Conservation (phyloP, 495 filamentous ascomycete species). For the Aspergillus sclerotioniger region DNA sequence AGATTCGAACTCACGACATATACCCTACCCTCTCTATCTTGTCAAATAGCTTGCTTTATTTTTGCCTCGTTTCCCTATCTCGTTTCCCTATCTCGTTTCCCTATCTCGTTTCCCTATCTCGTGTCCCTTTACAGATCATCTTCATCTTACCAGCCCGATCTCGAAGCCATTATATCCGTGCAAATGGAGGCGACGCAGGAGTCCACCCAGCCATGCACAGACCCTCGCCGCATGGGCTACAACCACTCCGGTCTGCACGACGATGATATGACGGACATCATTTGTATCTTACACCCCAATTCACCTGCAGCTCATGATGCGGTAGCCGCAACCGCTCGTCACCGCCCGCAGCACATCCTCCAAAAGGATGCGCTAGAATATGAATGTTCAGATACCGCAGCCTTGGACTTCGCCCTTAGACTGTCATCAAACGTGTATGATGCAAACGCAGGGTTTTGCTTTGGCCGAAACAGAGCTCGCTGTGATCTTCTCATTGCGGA, state of each 20-base stretch:
- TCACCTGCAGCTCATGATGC: constrained; percentile 68
- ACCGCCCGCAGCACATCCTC: constrained; percentile 58
- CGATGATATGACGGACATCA: constrained; percentile 79
- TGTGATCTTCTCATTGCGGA: constrained; percentile 69
- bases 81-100: too few relatives aligned
- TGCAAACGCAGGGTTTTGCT: constrained; percentile 68
- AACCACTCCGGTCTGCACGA: constrained; percentile 76
- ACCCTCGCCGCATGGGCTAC: constrained; percentile 72
- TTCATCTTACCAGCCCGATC: too few relatives aligned
- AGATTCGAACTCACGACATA: constrained; percentile 1
- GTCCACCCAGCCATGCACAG: constrained; percentile 78
- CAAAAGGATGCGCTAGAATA: constrained; percentile 40
- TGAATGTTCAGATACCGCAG: constrained; percentile 43
- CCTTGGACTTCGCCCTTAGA: constrained; percentile 71
- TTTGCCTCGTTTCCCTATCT: constrained; percentile 10
- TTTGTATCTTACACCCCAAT: constrained; percentile 82
- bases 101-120: too few relatives aligned
- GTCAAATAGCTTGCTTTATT: constrained; percentile 7
- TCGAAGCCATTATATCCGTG: background rate
- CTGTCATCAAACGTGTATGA: constrained; percentile 69
- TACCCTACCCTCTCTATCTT: constrained; percentile 5
- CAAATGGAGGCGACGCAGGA: constrained; percentile 57
- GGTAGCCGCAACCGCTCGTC: constrained; percentile 47
- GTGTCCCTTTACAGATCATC: too few relatives aligned
- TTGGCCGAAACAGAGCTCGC: constrained; percentile 68